Evolutionary conservation across 2,329 filamentous ascomycete genomes (phyloP).

Genomic region (Drechmeria coniospora): DNA sequence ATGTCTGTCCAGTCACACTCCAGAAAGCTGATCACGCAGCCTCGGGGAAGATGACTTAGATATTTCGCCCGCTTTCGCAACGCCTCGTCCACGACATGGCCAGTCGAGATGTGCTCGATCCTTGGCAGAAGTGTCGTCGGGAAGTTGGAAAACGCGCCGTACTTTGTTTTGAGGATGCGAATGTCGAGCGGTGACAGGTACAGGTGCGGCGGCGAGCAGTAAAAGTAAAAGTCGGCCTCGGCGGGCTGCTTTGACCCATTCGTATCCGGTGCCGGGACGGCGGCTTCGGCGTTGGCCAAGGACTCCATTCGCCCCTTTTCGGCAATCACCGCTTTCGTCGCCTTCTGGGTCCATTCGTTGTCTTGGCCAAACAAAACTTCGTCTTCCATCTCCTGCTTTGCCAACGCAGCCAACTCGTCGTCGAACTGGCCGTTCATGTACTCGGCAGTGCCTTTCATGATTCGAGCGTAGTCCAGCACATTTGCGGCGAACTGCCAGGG

Average conservation of each 20-base stretch:
- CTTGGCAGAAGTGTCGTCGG: slow-evolving; percentile 74
- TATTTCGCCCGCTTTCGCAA: slow-evolving; percentile 76
- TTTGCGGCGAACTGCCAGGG: slow-evolving; percentile 94
- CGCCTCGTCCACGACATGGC: slow-evolving; percentile 74
- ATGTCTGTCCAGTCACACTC: slow-evolving; percentile 95
- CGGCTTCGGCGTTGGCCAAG: slow-evolving; percentile 15
- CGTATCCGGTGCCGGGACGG: slow-evolving; percentile 7
- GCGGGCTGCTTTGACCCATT: slow-evolving; percentile 12
- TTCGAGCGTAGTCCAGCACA: slow-evolving; percentile 82
- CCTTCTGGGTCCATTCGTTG: slow-evolving; percentile 81
- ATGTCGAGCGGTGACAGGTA: slow-evolving; percentile 87
- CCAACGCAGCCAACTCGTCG: slow-evolving; percentile 58
- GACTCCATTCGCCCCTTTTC: slow-evolving; percentile 57
- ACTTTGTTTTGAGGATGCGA: slow-evolving; percentile 78
- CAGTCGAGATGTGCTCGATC: slow-evolving; percentile 78
- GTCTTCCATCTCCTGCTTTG: slow-evolving; percentile 70
- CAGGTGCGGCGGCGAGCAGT: slow-evolving; percentile 72
- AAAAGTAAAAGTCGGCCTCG: slow-evolving; percentile 61
- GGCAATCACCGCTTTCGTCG: slow-evolving; percentile 56
- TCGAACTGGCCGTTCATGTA: slow-evolving; percentile 79
- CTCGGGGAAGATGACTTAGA: slow-evolving; percentile 68
- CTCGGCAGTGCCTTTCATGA: slow-evolving; percentile 84
- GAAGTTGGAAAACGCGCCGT: slow-evolving; percentile 67
- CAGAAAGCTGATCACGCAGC: slow-evolving; percentile 81
- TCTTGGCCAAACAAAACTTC: slow-evolving; percentile 85